Evolutionary conservation across 2,329 filamentous ascomycete genomes (phyloP).

Genomic region (Penicillium hesseltinei): DNA sequence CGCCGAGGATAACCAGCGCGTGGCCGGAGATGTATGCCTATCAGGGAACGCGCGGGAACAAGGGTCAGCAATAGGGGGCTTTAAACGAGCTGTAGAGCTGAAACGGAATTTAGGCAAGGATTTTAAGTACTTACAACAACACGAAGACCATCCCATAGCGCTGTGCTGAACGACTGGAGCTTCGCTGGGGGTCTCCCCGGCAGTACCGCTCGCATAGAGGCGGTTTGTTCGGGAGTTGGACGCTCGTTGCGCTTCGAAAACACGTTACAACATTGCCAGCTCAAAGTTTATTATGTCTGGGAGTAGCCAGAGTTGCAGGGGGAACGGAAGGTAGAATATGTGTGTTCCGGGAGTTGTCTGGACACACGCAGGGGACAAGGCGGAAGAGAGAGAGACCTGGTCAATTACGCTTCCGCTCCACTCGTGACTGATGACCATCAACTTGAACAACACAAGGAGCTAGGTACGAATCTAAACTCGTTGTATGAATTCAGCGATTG

Average conservation of each 20-base stretch:
- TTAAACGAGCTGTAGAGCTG: not conserved
- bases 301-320: not conserved
- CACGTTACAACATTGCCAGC: conserved; percentile 37
- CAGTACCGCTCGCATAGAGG: conserved; percentile 73
- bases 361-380: conserved; percentile 12
- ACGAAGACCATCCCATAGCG: conserved; percentile 68
- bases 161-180: conserved; percentile 73
- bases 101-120: not conserved
- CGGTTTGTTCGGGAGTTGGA: conserved; percentile 29
- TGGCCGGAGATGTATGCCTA: conserved; percentile 88
- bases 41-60: conserved; percentile 11
- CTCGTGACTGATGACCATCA: conserved; percentile 9
- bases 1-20: conserved; percentile 78
- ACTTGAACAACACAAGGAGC: not conserved
- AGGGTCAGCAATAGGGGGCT: conserved; percentile 12
- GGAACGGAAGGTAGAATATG: not conserved
- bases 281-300: not conserved
- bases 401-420: conserved; percentile 21
- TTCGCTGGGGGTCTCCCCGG: conserved; percentile 75
- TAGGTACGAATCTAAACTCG: not conserved
- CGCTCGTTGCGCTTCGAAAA: conserved; percentile 29
- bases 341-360: conserved; percentile 3
- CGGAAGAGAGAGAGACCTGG: conserved; percentile 12
- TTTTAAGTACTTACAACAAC: conserved; percentile 60
- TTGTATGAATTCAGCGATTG: not conserved